Evolutionary conservation across 1,139 yeast genomes (phyloP).

Genomic region (Blastobotrys elegans): DNA sequence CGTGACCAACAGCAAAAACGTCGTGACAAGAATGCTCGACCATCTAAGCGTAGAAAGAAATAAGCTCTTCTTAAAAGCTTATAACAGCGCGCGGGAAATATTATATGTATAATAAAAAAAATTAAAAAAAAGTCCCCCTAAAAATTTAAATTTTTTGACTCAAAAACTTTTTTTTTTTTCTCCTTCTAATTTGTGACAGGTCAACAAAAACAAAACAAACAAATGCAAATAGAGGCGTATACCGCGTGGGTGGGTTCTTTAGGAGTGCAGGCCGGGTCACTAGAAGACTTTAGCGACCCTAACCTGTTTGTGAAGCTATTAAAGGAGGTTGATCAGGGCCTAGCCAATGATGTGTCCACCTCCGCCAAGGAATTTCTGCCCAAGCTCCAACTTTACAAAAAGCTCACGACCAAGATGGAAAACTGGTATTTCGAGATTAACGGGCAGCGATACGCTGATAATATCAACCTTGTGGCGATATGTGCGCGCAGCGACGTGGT

Average conservation of each 20-base stretch:
- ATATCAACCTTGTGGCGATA: neutral
- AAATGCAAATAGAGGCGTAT: neutral
- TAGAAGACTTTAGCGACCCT: neutral
- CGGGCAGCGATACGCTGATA: neutral
- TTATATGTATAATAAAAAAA: too few species aligned
- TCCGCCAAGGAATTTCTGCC: neutral
- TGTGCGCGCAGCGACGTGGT: neutral
- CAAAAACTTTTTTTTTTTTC: too few species aligned
- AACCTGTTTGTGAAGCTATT: neutral
- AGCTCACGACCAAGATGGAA: neutral
- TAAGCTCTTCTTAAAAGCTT: too few species aligned
- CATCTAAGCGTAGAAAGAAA: constrained; percentile 42
- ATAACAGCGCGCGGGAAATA: too few species aligned
- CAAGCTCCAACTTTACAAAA: neutral
- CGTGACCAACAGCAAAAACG: constrained; percentile 67
- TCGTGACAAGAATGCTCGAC: constrained; percentile 84
- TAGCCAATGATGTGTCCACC: neutral
- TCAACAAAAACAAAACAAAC: too few species aligned
- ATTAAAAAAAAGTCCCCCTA: too few species aligned
- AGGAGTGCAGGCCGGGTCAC: neutral
- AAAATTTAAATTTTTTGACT: too few species aligned
- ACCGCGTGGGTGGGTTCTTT: neutral
- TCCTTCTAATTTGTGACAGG: too few species aligned
- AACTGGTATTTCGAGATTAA: neutral
- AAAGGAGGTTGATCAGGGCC: neutral